These are phyloP conservation scores for Saxispiralis lemnorum DNA, from an alignment of 495 filamentous ascomycete species.

Conservation along the genomic window DNA sequence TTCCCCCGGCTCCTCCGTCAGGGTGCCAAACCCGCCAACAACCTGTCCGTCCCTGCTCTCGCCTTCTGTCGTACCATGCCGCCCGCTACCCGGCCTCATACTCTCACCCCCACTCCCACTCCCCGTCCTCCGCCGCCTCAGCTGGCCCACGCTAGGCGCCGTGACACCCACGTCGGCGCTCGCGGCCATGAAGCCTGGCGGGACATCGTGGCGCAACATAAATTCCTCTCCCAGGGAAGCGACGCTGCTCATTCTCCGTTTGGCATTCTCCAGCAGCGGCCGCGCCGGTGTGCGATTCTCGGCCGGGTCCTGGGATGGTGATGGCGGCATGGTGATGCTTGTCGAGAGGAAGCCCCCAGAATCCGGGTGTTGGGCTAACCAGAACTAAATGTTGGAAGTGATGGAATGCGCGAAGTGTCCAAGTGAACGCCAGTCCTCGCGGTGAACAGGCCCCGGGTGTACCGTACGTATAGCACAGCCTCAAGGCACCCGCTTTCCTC, in stretches of 20 bases:
- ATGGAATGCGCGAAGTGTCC: too few species aligned
- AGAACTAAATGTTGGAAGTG: too few species aligned
- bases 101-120: neutral
- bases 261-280: neutral
- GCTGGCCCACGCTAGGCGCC: slow-evolving; percentile 28
- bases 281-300: neutral
- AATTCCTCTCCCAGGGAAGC: neutral
- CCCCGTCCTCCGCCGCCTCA: slow-evolving; percentile 22
- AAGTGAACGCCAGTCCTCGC: too few species aligned
- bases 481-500: too few species aligned
- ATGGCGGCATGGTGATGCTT: neutral
- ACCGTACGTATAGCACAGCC: too few species aligned
- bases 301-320: neutral
- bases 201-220: slow-evolving; percentile 20
- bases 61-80: slow-evolving; percentile 13
- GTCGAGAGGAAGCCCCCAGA: too few species aligned
- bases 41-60: neutral
- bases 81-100: slow-evolving; percentile 13
- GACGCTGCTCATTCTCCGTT: neutral
- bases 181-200: slow-evolving; percentile 36
- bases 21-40: neutral
- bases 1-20: slow-evolving; percentile 14
- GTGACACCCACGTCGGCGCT: slow-evolving; percentile 27
- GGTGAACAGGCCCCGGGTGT: too few species aligned
- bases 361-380: too few species aligned